Evolutionary conservation across 176 grass and related monocot species (phyloP).

Genomic region (Stipa capillata): DNA sequence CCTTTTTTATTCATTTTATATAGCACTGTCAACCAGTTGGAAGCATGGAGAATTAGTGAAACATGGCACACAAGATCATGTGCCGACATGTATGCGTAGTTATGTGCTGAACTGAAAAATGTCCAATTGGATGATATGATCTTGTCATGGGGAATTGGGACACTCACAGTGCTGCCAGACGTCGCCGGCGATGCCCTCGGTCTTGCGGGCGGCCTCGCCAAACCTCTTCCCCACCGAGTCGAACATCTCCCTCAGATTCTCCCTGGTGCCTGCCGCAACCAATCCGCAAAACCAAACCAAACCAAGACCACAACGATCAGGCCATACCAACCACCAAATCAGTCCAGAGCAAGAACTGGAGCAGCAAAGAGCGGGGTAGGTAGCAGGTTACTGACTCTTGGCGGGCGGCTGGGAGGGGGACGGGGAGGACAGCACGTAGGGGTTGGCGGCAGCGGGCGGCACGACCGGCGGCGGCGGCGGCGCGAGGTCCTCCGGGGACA

Average conservation of each 20-base stretch:
- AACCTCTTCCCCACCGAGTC: slow-evolving; percentile 41
- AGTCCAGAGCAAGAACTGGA: background rate
- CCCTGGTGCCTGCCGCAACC: slow-evolving; percentile 4
- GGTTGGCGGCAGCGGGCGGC: slow-evolving; percentile 27
- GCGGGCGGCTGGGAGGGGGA: slow-evolving; percentile 17
- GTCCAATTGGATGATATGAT: background rate
- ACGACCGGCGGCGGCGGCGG: slow-evolving; percentile 38
- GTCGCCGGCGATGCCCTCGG: slow-evolving; percentile 49
- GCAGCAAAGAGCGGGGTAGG: background rate
- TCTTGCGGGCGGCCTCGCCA: slow-evolving; percentile 42
- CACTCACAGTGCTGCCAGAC: slow-evolving; percentile 56
- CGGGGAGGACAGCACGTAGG: slow-evolving; percentile 34
- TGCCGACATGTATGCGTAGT: background rate
- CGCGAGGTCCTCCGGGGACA: slow-evolving; percentile 44
- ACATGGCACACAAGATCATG: background rate
- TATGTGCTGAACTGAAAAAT: too few relatives aligned
- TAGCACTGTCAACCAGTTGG: too few relatives aligned
- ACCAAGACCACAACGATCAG: background rate
- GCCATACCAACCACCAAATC: background rate
- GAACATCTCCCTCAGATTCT: slow-evolving; percentile 39
- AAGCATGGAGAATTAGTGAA: too few relatives aligned
- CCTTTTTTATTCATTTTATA: too few relatives aligned
- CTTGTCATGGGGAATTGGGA: background rate
- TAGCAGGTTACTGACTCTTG: slow-evolving; percentile 45
- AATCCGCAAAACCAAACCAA: too few relatives aligned